A percentile compares a stretch with the other conserved stretches of the same genome.
These are phyloP conservation scores for Cladosporium sp. DNA, from an alignment of 2,329 filamentous ascomycete species.

Conservation along the genomic window DNA sequence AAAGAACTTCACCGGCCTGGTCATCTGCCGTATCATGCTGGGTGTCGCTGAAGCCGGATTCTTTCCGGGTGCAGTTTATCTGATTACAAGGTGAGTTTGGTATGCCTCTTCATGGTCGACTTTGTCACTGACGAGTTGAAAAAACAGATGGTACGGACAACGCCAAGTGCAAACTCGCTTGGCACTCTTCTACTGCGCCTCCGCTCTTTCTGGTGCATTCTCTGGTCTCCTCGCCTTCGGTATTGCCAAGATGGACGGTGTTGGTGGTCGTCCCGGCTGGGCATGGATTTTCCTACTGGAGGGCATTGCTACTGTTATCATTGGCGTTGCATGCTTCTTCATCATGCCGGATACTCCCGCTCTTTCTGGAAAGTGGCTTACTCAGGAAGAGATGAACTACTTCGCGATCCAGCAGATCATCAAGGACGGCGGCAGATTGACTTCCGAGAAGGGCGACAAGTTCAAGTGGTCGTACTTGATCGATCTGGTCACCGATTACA, in stretches of 20 bases:
- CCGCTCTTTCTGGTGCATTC: slow-evolving; percentile 26
- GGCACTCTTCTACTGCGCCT: slow-evolving; percentile 27
- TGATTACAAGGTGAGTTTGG: slow-evolving; percentile 18
- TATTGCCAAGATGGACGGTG: slow-evolving; percentile 44
- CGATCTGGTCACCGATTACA: slow-evolving; percentile 28
- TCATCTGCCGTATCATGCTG: slow-evolving; percentile 29
- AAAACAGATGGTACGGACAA: slow-evolving; percentile 25
- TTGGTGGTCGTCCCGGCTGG: slow-evolving; percentile 45
- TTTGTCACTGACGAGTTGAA: neutral
- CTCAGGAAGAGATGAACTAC: slow-evolving; percentile 24
- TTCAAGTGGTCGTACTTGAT: slow-evolving; percentile 29
- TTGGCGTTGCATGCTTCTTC: slow-evolving; percentile 55
- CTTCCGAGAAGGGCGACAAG: slow-evolving; percentile 25
- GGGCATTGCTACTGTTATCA: slow-evolving; percentile 53
- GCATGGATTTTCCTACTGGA: slow-evolving; percentile 61
- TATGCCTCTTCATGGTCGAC: neutral
- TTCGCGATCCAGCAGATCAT: slow-evolving; percentile 25
- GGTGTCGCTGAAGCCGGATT: slow-evolving; percentile 31
- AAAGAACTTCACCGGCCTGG: slow-evolving; percentile 29
- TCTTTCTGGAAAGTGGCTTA: slow-evolving; percentile 33
- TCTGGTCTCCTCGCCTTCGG: slow-evolving; percentile 30
- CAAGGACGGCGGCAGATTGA: slow-evolving; percentile 23
- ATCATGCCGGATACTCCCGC: slow-evolving; percentile 53
- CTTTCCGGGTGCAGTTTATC: slow-evolving; percentile 23
- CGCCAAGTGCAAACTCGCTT: slow-evolving; percentile 26